A percentile compares a stretch with the other conserved stretches of the same genome.
phyloP scores from a whole-genome alignment of 495 filamentous ascomycete species.

The Amniculicola lignicola region DNA sequence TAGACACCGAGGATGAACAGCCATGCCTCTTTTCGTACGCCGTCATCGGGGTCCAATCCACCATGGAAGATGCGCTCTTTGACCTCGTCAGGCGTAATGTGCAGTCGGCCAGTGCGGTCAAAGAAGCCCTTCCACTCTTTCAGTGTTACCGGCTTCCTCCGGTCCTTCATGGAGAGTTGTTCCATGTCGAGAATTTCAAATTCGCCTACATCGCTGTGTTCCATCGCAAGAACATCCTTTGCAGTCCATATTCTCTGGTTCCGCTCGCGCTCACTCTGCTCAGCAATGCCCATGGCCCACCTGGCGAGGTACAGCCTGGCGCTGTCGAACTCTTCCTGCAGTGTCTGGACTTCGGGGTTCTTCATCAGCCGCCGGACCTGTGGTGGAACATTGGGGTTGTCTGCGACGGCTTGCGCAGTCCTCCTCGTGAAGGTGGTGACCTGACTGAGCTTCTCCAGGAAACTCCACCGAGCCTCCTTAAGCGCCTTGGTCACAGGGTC shows the following conservation, averaged over 20 bases:
- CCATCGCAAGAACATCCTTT: conserved; percentile 85
- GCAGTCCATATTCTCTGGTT: conserved; percentile 89
- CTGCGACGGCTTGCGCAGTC: conserved; percentile 85
- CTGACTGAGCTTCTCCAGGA: conserved; percentile 90
- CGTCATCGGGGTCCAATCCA: conserved; percentile 82
- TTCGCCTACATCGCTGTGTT: conserved; percentile 88
- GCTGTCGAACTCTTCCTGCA: conserved; percentile 96
- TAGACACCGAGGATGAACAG: conserved; percentile 88
- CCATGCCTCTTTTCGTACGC: conserved; percentile 94
- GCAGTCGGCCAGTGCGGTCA: conserved; percentile 69
- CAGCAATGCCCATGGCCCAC: conserved; percentile 98
- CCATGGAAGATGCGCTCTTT: conserved; percentile 97
- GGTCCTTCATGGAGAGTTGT: conserved; percentile 66
- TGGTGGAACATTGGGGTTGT: conserved; percentile 82
- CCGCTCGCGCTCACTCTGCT: conserved; percentile 85
- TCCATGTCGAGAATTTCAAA: conserved; percentile 92
- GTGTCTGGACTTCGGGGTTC: conserved; percentile 90
- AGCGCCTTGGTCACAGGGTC: conserved; percentile 92
- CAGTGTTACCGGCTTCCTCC: conserved; percentile 70
- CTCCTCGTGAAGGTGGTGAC: conserved; percentile 92
- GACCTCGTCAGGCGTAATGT: conserved; percentile 81
- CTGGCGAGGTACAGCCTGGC: conserved; percentile 88
- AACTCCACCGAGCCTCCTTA: conserved; percentile 93
- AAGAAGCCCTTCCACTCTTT: conserved; percentile 89
- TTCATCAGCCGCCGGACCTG: conserved; percentile 81